Percentiles rank a stretch among this genome's conserved stretches.
phyloP scores from a whole-genome alignment of 371 early-diverging fungal genomes.

The Mortierella sp. region DNA sequence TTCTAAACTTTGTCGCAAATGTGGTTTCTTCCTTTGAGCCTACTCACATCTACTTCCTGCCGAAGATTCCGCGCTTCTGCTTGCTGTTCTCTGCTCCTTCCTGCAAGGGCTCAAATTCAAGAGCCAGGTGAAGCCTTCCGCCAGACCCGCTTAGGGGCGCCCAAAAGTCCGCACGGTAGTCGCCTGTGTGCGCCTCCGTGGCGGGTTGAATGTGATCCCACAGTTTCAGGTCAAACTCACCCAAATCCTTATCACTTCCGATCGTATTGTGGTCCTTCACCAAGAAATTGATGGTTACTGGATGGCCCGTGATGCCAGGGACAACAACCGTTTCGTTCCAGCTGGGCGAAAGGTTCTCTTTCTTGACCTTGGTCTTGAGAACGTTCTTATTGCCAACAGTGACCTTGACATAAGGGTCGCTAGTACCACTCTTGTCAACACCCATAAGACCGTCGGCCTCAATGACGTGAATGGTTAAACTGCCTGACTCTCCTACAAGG shows the following conservation, averaged over 20 bases:
- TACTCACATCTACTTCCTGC: constrained; percentile 23
- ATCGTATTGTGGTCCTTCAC: constrained; percentile 77
- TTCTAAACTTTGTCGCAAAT: neutral
- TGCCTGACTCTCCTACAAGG: constrained; percentile 55
- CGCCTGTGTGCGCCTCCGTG: constrained; percentile 29
- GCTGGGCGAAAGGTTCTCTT: constrained; percentile 76
- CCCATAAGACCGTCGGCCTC: constrained; percentile 68
- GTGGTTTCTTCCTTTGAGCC: neutral
- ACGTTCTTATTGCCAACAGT: constrained; percentile 60
- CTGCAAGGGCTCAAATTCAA: constrained; percentile 28
- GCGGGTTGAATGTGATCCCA: constrained; percentile 62
- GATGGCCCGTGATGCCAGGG: constrained; percentile 56
- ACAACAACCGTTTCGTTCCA: constrained; percentile 74
- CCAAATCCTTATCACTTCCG: constrained; percentile 70
- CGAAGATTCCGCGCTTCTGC: constrained; percentile 29
- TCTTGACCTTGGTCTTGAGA: constrained; percentile 78
- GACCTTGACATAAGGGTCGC: constrained; percentile 65
- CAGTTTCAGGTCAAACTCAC: constrained; percentile 61
- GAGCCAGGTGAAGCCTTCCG: constrained; percentile 28
- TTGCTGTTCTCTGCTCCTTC: constrained; percentile 9
- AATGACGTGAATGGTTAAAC: constrained; percentile 57
- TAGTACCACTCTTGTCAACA: constrained; percentile 68
- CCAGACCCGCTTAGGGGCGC: constrained; percentile 35
- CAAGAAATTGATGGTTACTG: constrained; percentile 59
- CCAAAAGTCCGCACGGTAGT: constrained; percentile 48